These are phyloP conservation scores for Polytolypa hystricis DNA, from an alignment of 2,329 filamentous ascomycete genomes.

Conservation along the genomic window DNA sequence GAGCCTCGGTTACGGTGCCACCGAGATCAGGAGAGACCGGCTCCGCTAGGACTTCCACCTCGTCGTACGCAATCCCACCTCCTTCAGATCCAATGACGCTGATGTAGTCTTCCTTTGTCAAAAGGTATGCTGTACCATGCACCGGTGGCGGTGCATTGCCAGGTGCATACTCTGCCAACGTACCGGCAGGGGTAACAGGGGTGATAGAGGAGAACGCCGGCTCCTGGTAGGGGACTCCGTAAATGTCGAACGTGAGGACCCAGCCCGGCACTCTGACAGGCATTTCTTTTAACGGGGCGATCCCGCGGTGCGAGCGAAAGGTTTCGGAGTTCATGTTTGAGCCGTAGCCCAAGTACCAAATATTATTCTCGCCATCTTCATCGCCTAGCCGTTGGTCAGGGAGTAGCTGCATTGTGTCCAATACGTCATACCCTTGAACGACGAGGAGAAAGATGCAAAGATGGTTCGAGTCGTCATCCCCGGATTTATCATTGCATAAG, in stretches of 20 bases:
- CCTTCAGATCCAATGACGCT: constrained; percentile 14
- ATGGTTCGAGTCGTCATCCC: no score
- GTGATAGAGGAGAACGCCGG: constrained; percentile 11
- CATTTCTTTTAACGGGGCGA: constrained; percentile 7
- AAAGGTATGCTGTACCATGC: constrained; percentile 13
- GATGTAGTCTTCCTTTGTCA: constrained; percentile 11
- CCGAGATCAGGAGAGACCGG: not conserved
- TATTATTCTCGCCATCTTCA: no score
- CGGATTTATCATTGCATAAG: no score
- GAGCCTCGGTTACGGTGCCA: not conserved
- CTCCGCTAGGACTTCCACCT: constrained; percentile 1
- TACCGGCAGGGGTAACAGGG: constrained; percentile 2
- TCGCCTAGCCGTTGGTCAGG: no score
- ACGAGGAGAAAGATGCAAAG: no score
- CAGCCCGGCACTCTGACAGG: constrained; percentile 9
- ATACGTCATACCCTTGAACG: no score
- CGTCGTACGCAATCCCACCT: constrained; percentile 12
- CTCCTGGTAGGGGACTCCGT: constrained; percentile 14
- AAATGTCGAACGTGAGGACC: constrained; percentile 10
- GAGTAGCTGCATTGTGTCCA: no score
- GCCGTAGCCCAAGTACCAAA: constrained; percentile 18
- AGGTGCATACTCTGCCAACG: not conserved
- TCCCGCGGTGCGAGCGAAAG: constrained; percentile 13
- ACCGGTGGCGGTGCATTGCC: constrained; percentile 4
- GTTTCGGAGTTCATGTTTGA: constrained; percentile 15